phyloP scores from a whole-genome alignment of 192 early-diverging fungal species.

The Coemansia sp. region DNA sequence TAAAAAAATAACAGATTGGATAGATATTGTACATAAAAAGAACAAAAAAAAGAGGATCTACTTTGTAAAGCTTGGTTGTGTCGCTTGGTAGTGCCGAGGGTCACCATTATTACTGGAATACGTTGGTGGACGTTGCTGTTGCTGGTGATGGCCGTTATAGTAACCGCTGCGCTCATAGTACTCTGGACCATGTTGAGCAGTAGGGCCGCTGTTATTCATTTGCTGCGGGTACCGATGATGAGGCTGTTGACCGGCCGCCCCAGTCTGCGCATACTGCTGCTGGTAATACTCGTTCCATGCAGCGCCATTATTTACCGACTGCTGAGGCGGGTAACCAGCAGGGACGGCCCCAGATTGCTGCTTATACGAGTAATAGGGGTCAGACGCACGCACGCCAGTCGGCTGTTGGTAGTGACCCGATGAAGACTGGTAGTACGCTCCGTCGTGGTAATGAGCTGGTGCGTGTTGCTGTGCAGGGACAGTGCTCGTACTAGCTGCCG shows the following conservation, averaged over 20 bases:
- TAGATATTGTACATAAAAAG: neutral
- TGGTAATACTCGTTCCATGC: constrained; percentile 33
- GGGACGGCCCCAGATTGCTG: neutral
- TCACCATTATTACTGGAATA: neutral
- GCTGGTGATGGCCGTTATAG: constrained; percentile 7
- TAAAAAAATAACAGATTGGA: neutral
- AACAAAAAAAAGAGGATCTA: neutral
- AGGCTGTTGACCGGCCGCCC: constrained; percentile 6
- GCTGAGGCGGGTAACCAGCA: neutral
- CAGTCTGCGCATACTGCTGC: constrained; percentile 18
- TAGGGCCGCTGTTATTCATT: neutral
- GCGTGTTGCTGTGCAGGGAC: neutral
- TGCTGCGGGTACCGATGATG: constrained; percentile 6
- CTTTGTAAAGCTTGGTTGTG: constrained; percentile 7
- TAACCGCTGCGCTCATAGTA: constrained; percentile 31
- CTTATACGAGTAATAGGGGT: constrained; percentile 1
- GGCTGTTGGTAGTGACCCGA: neutral
- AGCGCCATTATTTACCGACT: neutral
- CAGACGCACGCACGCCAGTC: neutral
- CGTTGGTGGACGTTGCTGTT: neutral
- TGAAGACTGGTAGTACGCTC: neutral
- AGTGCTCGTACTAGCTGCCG: neutral
- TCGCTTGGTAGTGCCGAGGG: constrained; percentile 9
- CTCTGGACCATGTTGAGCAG: constrained; percentile 6
- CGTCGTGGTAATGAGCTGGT: constrained; percentile 8